Conservation (phyloP, 148 eudicot species). For the Camellia japonica region DNA sequence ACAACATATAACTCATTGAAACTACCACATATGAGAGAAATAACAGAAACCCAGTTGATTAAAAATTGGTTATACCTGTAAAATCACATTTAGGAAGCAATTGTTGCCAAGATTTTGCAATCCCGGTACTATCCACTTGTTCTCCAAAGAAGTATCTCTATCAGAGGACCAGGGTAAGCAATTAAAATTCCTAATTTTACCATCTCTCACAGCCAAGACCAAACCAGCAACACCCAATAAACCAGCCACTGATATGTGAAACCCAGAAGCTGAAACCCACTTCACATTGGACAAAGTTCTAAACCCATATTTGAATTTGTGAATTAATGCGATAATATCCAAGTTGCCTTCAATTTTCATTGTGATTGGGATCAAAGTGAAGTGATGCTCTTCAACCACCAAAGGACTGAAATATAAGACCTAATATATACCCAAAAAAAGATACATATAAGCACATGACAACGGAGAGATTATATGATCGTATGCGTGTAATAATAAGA, state of each 20-base stretch:
- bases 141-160: slow-evolving; percentile 20
- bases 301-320: slow-evolving; percentile 41
- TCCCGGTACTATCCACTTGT: slow-evolving; percentile 58
- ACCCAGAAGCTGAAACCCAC: slow-evolving; percentile 51
- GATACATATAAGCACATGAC: background rate
- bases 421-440: background rate
- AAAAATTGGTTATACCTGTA: slow-evolving; percentile 60
- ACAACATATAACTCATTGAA: background rate
- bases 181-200: slow-evolving; percentile 32
- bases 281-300: slow-evolving; percentile 30
- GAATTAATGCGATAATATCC: slow-evolving; percentile 34
- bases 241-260: slow-evolving; percentile 47
- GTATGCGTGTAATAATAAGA: too few relatives aligned
- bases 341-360: slow-evolving; percentile 59
- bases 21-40: background rate
- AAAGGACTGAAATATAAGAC: background rate
- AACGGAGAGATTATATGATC: background rate
- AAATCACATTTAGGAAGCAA: slow-evolving; percentile 87
- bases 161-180: slow-evolving; percentile 25
- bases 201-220: slow-evolving; percentile 43
- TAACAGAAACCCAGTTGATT: background rate
- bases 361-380: background rate
- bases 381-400: background rate
- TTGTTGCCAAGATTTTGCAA: slow-evolving; percentile 87
- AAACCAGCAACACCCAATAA: slow-evolving; percentile 58